phyloP scores from a whole-genome alignment of 2,329 filamentous ascomycete species.

The Aspergillus tamarii region DNA sequence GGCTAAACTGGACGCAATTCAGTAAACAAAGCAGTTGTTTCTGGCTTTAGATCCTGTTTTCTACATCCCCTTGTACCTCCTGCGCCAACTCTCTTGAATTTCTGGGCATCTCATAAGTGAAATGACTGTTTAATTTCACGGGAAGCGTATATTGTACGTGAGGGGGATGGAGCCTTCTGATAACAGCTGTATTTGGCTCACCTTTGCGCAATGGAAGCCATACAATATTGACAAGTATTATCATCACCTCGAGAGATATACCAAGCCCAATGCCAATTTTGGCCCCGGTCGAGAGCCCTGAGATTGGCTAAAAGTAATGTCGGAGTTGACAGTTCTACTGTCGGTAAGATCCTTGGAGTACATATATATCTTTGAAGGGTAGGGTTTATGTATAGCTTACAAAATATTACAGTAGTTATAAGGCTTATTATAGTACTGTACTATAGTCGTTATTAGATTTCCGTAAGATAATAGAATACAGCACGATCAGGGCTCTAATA shows the following conservation, averaged over 20 bases:
- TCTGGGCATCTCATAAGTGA: not conserved
- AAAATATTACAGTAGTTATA: no score
- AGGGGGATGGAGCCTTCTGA: not conserved
- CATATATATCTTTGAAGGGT: no score
- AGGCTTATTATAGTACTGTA: no score
- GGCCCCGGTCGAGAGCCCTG: no score
- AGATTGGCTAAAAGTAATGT: no score
- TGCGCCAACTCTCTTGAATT: not conserved
- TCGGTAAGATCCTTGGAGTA: no score
- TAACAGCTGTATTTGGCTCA: not conserved
- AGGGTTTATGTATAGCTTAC: no score
- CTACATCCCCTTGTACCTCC: not conserved
- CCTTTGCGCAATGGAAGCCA: not conserved
- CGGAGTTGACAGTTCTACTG: no score
- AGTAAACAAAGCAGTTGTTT: rapidly evolving
- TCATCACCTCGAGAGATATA: not conserved
- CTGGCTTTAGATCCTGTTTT: rapidly evolving
- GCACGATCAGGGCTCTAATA: not conserved
- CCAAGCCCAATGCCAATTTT: no score
- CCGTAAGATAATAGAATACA: no score
- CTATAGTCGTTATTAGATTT: no score
- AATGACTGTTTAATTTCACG: not conserved
- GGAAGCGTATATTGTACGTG: not conserved
- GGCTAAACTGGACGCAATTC: not conserved
- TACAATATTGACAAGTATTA: not conserved